These are phyloP conservation scores for Bipolaris gigantea DNA, from an alignment of 2,329 filamentous ascomycete species.

Conservation along the genomic window DNA sequence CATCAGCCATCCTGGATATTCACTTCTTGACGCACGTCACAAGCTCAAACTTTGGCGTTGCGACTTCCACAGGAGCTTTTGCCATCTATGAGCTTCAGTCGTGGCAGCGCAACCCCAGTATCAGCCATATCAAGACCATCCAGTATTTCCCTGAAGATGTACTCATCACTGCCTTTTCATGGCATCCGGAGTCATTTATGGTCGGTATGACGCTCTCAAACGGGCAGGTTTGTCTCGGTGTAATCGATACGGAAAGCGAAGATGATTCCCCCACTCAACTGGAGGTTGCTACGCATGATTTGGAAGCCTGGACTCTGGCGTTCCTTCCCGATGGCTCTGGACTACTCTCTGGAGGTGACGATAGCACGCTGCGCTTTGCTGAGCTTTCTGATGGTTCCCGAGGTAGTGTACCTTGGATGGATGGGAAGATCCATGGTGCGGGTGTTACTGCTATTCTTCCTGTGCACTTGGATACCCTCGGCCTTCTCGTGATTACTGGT, in stretches of 20 bases:
- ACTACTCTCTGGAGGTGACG: slow-evolving; percentile 74
- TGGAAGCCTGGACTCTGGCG: slow-evolving; percentile 75
- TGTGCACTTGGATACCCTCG: slow-evolving; percentile 53
- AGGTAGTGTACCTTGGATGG: slow-evolving; percentile 45
- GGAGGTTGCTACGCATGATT: slow-evolving; percentile 47
- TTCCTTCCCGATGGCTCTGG: slow-evolving; percentile 54
- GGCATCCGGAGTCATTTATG: slow-evolving; percentile 63
- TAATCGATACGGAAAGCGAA: slow-evolving; percentile 34
- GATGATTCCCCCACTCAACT: slow-evolving; percentile 14
- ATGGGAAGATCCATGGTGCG: slow-evolving; percentile 68
- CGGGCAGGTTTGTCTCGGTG: slow-evolving; percentile 57
- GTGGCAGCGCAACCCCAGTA: slow-evolving; percentile 15
- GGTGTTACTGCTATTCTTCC: slow-evolving; percentile 88
- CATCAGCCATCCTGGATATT: slow-evolving; percentile 79
- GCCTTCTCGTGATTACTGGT: slow-evolving; percentile 72
- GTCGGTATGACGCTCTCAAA: slow-evolving; percentile 73
- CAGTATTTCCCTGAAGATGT: slow-evolving; percentile 59
- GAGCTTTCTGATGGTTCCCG: slow-evolving; percentile 20
- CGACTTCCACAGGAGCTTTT: slow-evolving; percentile 75
- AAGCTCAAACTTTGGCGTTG: slow-evolving; percentile 65
- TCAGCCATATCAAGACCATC: slow-evolving; percentile 46
- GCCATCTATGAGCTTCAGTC: slow-evolving; percentile 61
- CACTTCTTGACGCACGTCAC: slow-evolving; percentile 66
- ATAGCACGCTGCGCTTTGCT: slow-evolving; percentile 60
- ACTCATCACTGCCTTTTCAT: slow-evolving; percentile 72